Conservation (phyloP, 257 asterid species). For the Solanum rostratum region DNA sequence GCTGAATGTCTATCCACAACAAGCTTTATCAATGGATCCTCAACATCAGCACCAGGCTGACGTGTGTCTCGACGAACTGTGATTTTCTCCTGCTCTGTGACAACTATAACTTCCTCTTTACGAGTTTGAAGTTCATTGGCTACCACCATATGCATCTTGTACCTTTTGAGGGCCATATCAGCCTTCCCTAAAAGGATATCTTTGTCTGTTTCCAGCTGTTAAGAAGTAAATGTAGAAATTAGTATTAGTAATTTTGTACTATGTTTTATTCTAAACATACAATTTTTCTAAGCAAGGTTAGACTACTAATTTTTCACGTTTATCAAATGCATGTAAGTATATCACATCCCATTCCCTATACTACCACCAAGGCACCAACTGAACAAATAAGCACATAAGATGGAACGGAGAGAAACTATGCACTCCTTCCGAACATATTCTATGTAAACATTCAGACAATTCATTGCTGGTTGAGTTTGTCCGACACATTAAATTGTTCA, state of each 20-base stretch:
- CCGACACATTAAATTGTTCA: neutral
- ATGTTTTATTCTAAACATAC: neutral
- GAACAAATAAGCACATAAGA: neutral
- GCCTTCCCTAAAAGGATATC: conserved; percentile 81
- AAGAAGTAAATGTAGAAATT: neutral
- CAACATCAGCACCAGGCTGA: conserved; percentile 50
- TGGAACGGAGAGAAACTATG: neutral
- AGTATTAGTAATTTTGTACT: neutral
- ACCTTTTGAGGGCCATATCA: conserved; percentile 55
- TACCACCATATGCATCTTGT: conserved; percentile 77
- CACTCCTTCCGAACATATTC: neutral
- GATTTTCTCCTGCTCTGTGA: conserved; percentile 36
- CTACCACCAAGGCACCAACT: neutral
- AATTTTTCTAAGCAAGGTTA: neutral
- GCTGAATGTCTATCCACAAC: conserved; percentile 57
- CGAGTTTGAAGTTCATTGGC: conserved; percentile 94
- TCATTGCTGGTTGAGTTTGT: neutral
- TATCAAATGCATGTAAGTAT: neutral
- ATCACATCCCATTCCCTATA: neutral
- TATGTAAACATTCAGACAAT: neutral
- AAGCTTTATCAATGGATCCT: conserved; percentile 55
- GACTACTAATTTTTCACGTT: neutral
- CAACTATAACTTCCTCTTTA: conserved; percentile 79
- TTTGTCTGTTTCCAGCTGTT: conserved; percentile 84
- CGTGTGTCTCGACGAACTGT: conserved; percentile 49